These are phyloP conservation scores for Aspergillus bridgeri DNA, from an alignment of 495 filamentous ascomycete species.

Conservation along the genomic window DNA sequence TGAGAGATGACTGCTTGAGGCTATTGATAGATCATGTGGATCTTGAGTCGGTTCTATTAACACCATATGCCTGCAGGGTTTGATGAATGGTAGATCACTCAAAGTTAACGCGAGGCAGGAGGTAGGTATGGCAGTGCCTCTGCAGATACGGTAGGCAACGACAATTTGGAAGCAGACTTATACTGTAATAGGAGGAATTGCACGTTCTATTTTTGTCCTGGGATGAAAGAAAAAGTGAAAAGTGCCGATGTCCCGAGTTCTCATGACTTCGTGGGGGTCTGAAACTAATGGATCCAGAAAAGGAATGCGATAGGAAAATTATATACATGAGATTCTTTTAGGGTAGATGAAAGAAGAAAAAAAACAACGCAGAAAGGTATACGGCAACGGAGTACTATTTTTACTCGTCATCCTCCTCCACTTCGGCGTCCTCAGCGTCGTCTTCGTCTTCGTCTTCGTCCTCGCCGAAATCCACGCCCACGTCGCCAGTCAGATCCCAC, in stretches of 20 bases:
- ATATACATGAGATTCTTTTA: not conserved
- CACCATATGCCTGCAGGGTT: no score
- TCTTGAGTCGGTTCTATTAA: not conserved
- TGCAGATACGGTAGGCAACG: not conserved
- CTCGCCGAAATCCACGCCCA: conserved; percentile 46
- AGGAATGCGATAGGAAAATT: not conserved
- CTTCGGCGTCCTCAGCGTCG: conserved; percentile 24
- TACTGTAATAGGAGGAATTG: not conserved
- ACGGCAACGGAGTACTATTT: conserved; percentile 9
- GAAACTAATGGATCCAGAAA: not conserved
- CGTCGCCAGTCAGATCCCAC: conserved; percentile 80
- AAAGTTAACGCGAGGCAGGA: no score
- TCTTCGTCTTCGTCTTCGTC: conserved; percentile 40
- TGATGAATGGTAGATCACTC: no score
- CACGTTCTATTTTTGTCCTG: not conserved
- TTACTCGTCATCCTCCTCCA: conserved; percentile 16
- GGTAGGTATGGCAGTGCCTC: not conserved
- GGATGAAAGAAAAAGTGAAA: not conserved
- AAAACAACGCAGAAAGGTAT: conserved; percentile 3
- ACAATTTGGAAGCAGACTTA: not conserved
- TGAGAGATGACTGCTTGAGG: not conserved
- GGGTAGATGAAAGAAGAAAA: not conserved
- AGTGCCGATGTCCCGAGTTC: not conserved
- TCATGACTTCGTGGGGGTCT: not conserved
- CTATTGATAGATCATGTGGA: not conserved